Percentiles rank a stretch among this genome's conserved stretches.
These are phyloP conservation scores for Pistacia vera DNA, from an alignment of 345 rosid species.

Conservation along the genomic window DNA sequence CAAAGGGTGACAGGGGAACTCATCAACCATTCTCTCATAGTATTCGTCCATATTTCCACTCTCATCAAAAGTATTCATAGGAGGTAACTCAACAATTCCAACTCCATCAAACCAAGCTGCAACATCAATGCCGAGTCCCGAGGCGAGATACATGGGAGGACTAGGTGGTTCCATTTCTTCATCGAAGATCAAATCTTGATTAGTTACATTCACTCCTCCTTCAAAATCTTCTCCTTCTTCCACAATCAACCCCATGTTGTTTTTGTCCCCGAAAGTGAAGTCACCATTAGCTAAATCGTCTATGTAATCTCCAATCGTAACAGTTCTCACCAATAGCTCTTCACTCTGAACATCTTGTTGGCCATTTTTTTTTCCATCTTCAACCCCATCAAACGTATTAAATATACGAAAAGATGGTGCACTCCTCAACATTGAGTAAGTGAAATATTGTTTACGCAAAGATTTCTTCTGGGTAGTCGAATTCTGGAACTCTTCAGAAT, in stretches of 20 bases:
- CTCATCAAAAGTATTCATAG: slow-evolving; percentile 39
- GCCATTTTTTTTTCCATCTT: slow-evolving; percentile 19
- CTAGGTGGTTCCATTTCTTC: slow-evolving; percentile 51
- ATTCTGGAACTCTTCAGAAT: slow-evolving; percentile 23
- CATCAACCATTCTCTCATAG: slow-evolving; percentile 60
- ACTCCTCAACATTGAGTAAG: slow-evolving; percentile 46
- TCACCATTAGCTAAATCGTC: slow-evolving; percentile 34
- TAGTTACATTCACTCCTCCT: slow-evolving; percentile 14
- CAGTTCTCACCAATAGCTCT: slow-evolving; percentile 38
- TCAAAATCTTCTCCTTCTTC: slow-evolving; percentile 44
- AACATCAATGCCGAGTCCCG: slow-evolving; percentile 62
- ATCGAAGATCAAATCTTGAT: background rate
- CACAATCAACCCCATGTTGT: slow-evolving; percentile 36
- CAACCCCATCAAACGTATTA: slow-evolving; percentile 32
- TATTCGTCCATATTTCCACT: slow-evolving; percentile 47
- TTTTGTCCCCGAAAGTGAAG: slow-evolving; percentile 49
- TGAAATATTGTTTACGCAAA: background rate
- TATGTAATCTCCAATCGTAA: slow-evolving; percentile 47
- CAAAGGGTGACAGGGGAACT: slow-evolving; percentile 73
- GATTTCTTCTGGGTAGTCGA: slow-evolving; percentile 18
- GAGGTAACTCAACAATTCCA: slow-evolving; percentile 31
- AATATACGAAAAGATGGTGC: slow-evolving; percentile 62
- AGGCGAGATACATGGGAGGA: slow-evolving; percentile 71
- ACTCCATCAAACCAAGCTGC: slow-evolving; percentile 29
- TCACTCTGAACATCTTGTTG: slow-evolving; percentile 17